Percentiles rank a stretch among this genome's conserved stretches.
Evolutionary conservation across 2,329 filamentous ascomycete species (phyloP).

Genomic region (Blumeria hordei): DNA sequence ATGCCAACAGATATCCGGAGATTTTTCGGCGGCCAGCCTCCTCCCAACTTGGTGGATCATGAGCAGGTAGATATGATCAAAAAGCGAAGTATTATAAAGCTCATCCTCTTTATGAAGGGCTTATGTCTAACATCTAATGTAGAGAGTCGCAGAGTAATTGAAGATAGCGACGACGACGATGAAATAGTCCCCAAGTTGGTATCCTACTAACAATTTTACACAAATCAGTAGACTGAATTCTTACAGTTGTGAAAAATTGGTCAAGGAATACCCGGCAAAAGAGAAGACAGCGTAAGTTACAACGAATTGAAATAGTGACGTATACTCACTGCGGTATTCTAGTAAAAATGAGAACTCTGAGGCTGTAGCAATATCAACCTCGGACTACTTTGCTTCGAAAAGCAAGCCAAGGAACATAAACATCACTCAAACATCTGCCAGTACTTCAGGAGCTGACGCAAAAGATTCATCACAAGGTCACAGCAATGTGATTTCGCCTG

Average conservation of each 20-base stretch:
- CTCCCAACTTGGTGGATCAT: slow-evolving; percentile 20
- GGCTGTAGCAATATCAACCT: slow-evolving; percentile 14
- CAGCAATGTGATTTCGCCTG: no score
- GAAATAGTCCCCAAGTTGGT: slow-evolving; percentile 23
- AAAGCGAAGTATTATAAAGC: slow-evolving; percentile 12
- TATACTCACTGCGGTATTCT: not conserved
- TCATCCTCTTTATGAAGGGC: not conserved
- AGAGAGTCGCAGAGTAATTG: slow-evolving; percentile 44
- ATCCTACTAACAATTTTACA: no score
- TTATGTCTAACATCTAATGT: not conserved
- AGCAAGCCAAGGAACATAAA: slow-evolving; percentile 5
- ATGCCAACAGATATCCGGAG: slow-evolving; percentile 80
- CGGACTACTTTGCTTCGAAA: slow-evolving; percentile 16
- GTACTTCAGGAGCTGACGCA: no score
- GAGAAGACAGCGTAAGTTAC: not conserved
- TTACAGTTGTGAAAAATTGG: no score
- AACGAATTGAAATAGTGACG: no score
- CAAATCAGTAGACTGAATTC: no score
- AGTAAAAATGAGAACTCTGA: slow-evolving; percentile 14
- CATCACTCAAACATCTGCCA: no score
- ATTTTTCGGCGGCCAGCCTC: slow-evolving; percentile 65
- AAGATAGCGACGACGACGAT: slow-evolving; percentile 58
- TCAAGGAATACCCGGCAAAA: no score
- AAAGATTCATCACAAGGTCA: no score
- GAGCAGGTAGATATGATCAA: slow-evolving; percentile 15